phyloP scores from a whole-genome alignment of 2,329 filamentous ascomycete genomes.

The Gnomoniopsis sp. region DNA sequence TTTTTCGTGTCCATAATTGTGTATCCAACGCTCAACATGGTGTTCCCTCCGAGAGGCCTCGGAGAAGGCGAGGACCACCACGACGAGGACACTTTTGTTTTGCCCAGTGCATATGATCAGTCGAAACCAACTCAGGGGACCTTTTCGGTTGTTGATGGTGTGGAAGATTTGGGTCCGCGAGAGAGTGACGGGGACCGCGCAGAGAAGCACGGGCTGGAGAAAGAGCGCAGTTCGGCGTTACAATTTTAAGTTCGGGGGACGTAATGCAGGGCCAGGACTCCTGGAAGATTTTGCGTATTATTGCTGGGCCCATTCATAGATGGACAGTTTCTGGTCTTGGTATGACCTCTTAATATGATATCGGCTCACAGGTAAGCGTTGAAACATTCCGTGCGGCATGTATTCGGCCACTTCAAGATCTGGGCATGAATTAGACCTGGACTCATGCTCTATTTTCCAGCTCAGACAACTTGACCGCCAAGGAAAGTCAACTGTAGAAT shows the following conservation, averaged over 20 bases:
- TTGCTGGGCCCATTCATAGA: too few species aligned
- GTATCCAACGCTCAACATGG: conserved; percentile 1
- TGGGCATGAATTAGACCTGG: too few species aligned
- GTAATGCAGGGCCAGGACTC: not conserved
- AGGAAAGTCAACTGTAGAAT: too few species aligned
- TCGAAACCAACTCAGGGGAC: conserved; percentile 5
- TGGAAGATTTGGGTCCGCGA: not conserved
- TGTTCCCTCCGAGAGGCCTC: conserved; percentile 6
- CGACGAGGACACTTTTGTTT: conserved; percentile 5
- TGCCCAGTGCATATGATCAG: conserved; percentile 11
- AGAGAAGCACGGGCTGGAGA: not conserved
- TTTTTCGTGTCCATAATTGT: conserved; percentile 6
- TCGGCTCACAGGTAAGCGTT: too few species aligned
- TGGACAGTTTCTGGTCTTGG: too few species aligned
- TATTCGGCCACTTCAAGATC: too few species aligned
- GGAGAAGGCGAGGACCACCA: conserved; percentile 7
- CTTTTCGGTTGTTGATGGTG: conserved; percentile 1
- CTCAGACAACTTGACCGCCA: too few species aligned
- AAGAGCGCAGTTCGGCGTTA: too few species aligned
- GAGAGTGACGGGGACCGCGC: not conserved
- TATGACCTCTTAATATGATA: too few species aligned
- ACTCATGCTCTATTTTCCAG: too few species aligned
- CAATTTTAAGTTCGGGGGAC: not conserved
- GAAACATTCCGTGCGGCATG: too few species aligned
- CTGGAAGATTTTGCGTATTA: too few species aligned